Base-by-base conservation (phyloP, 2,329 filamentous ascomycete genomes). In the Endothia cerciana region DNA sequence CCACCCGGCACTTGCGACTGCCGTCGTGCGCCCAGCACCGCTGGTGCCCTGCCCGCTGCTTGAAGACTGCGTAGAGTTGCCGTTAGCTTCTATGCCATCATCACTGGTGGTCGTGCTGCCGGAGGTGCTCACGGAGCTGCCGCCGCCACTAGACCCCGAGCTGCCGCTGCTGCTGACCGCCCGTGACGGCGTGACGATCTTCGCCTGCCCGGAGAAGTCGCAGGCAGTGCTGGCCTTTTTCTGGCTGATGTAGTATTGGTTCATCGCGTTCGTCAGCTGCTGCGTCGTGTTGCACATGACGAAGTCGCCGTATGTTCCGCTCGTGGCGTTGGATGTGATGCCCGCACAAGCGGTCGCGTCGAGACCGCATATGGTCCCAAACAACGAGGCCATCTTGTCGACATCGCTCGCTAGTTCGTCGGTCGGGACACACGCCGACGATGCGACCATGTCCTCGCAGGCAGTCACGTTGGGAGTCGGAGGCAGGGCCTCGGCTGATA, bases 391-490 rank as follows among this genome's bases (percentile, higher is more conserved):
- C 72, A 87, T 90, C 65, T 87, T 79, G 63, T 88, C 82, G 60
- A 81, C 76, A 69, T 84, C 80, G 28, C 92, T 80, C 71, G 79
- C 77, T 57, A 83, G 77, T 49, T 85, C 82, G 2, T 62, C 60
- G 33, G 45, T 49, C 68, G 92, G 87, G 30, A 85, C 84, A 80
- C 95, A 99, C 65, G 82, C 80, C 62, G 96, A 81, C 55, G 87
- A 87, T 70, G 86, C 82, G 76, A 87, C 85, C 91, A 97, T 97
- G 87, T 95, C 98, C 65, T 83, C 78, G 85, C 95, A 98, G 59
- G 96, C 88, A 53, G 87, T 75, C 56, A 86, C 75, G 80, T 98
- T 92, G 70, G 93, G 93, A 15, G 86, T 87, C 11, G 94, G 94
- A 30, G 95, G 95, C 33, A 98, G 91, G 65, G 80, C 82, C 51